Percentiles rank a stretch among this genome's conserved stretches.
These are phyloP conservation scores for Microcera coccophila DNA, from an alignment of 2,329 filamentous ascomycete genomes.

Conservation along the genomic window DNA sequence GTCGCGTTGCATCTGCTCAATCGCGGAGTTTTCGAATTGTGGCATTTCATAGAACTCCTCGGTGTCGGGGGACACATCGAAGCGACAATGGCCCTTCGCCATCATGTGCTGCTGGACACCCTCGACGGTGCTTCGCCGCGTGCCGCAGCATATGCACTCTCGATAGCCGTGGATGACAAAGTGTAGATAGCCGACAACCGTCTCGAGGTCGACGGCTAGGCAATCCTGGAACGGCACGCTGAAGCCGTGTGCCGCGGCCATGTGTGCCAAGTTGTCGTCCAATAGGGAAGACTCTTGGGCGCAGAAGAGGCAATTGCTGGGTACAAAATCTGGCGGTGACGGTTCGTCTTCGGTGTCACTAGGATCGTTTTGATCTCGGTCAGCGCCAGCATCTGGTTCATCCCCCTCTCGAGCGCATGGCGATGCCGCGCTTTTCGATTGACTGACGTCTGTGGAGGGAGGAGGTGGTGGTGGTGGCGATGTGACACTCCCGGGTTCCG, in stretches of 20 bases:
- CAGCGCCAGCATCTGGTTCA: neutral
- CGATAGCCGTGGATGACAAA: slow-evolving; percentile 45
- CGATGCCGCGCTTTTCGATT: neutral
- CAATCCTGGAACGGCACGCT: slow-evolving; percentile 37
- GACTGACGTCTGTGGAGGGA: neutral
- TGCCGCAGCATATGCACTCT: slow-evolving; percentile 51
- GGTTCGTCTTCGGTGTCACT: neutral
- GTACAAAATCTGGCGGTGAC: slow-evolving; percentile 18
- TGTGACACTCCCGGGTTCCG: slow-evolving; percentile 1
- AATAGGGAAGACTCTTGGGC: slow-evolving; percentile 26
- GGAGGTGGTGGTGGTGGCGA: slow-evolving; percentile 1
- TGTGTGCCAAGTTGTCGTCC: slow-evolving; percentile 41
- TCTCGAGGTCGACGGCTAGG: slow-evolving; percentile 44
- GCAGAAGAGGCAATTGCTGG: slow-evolving; percentile 43
- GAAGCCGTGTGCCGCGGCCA: slow-evolving; percentile 47
- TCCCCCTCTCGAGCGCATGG: neutral
- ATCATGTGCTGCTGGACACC: slow-evolving; percentile 51
- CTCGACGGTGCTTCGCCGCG: slow-evolving; percentile 37
- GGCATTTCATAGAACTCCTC: slow-evolving; percentile 40
- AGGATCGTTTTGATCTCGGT: neutral
- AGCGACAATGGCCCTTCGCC: slow-evolving; percentile 45
- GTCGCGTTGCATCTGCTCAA: neutral
- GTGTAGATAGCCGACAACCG: slow-evolving; percentile 45
- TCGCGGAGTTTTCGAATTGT: neutral
- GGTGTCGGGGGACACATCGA: slow-evolving; percentile 34